These are phyloP conservation scores for cucumber (Cucumis sativus) DNA, from an alignment of 306 rosid species.

Conservation along the genomic window Cucumber_9930_V3 NC_026655.2:5174501-5175000, in stretches of 20 bases:
- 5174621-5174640: constrained; percentile 73
- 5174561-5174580: constrained; percentile 51
- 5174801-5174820: constrained; percentile 85
- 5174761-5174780: constrained; percentile 55
- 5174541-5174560: constrained; percentile 82
- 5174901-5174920: constrained; percentile 58
- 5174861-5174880: constrained; percentile 48
- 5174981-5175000: constrained; percentile 61
- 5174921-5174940: constrained; percentile 12
- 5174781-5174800: constrained; percentile 46
- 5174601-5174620: constrained; percentile 46
- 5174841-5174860: constrained; percentile 28
- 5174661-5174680: constrained; percentile 63
- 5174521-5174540: constrained; percentile 60
- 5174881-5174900: constrained; percentile 73
- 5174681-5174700: constrained; percentile 69
- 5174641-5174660: constrained; percentile 49
- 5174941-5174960: constrained; percentile 23
- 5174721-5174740: constrained; percentile 27
- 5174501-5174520: constrained; percentile 49
- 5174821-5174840: constrained; percentile 68
- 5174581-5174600: constrained; percentile 33
- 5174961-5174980: constrained; percentile 80
- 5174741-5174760: constrained; percentile 67
- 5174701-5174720: constrained; percentile 49